Evolutionary conservation across 257 asterid species (phyloP).

Genomic region (Craterostigma plantagineum): DNA sequence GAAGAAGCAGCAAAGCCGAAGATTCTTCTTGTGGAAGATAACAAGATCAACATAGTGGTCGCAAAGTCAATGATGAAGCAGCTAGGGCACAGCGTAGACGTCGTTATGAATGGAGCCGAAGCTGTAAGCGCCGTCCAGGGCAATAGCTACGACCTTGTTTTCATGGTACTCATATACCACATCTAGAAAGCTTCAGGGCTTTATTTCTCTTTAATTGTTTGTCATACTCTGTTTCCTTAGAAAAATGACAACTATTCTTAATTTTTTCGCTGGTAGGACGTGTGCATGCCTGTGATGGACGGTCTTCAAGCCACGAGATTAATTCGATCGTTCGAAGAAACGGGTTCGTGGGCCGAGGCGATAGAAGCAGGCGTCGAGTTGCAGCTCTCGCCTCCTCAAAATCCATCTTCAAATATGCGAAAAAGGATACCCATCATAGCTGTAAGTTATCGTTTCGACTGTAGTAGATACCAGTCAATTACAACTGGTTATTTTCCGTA

Average conservation of each 20-base stretch:
- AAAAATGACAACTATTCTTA: no score
- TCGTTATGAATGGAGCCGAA: constrained; percentile 61
- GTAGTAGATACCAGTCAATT: no score
- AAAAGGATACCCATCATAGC: constrained; percentile 61
- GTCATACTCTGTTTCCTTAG: background rate
- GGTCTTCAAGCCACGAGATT: constrained; percentile 76
- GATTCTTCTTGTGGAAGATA: constrained; percentile 83
- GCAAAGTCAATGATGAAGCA: constrained; percentile 72
- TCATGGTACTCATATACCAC: constrained; percentile 32
- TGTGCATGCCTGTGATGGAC: constrained; percentile 88
- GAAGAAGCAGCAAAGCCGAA: constrained; percentile 20
- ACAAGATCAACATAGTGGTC: constrained; percentile 70
- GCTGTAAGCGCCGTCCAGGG: constrained; percentile 53
- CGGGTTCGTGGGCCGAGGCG: constrained; percentile 81
- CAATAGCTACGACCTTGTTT: constrained; percentile 36
- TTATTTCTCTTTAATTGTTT: background rate
- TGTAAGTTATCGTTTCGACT: constrained; percentile 19
- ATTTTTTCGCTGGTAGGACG: constrained; percentile 40
- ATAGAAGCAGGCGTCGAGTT: constrained; percentile 44
- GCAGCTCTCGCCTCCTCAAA: constrained; percentile 18
- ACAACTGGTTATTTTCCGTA: background rate
- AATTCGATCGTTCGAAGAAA: constrained; percentile 69
- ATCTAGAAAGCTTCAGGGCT: background rate
- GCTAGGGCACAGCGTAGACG: constrained; percentile 49
- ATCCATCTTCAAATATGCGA: constrained; percentile 12